A percentile compares a stretch with the other conserved stretches of the same genome.
Conservation (phyloP, 129 eudicot species). For the Escallonia rubra region DNA sequence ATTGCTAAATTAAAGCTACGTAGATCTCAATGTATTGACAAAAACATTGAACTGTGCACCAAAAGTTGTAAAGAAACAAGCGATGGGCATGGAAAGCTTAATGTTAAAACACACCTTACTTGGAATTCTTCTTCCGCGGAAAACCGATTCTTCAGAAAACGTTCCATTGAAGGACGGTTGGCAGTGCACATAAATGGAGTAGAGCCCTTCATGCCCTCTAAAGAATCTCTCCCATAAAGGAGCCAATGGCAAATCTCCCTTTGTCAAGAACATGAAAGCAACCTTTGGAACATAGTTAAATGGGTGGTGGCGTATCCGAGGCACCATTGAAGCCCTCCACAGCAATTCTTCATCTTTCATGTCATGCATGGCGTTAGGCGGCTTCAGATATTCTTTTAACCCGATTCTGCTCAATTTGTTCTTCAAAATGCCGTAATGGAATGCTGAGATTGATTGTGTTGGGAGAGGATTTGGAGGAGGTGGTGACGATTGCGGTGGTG, state of each 20-base stretch:
- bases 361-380: neutral
- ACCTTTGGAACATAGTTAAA: neutral
- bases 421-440: no score
- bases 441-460: no score
- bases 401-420: neutral
- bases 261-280: conserved; percentile 7
- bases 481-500: neutral
- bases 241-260: conserved; percentile 3
- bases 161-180: conserved; percentile 2
- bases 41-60: neutral
- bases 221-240: conserved; percentile 7
- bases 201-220: conserved; percentile 7
- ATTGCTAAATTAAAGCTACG: neutral
- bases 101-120: neutral
- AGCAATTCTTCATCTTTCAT: neutral
- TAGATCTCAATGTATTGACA: neutral
- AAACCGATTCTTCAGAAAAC: neutral
- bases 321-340: conserved; percentile 1
- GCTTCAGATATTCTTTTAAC: neutral
- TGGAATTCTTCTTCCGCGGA: conserved; percentile 2
- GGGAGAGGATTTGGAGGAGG: neutral
- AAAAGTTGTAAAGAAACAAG: neutral
- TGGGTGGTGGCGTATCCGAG: neutral
- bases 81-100: neutral
- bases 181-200: conserved; percentile 1